Evolutionary conservation across 768 basidiomycete genomes (phyloP).

Genomic region (Phanerodontia chrysosporium): DNA sequence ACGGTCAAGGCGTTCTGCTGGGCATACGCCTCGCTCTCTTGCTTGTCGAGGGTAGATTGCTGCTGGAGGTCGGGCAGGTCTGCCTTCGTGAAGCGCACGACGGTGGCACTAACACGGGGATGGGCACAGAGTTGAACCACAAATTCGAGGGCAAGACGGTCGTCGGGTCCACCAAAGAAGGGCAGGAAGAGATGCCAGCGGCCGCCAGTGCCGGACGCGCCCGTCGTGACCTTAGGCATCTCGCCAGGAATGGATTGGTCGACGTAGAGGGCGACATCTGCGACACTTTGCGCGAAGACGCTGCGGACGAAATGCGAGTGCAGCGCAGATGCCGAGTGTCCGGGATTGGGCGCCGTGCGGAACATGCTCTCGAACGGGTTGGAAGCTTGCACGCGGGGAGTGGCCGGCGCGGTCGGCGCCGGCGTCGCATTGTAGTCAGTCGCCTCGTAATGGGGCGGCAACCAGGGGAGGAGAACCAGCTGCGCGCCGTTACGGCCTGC

Average conservation of each 20-base stretch:
- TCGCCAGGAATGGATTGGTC: conserved; percentile 42
- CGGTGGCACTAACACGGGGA: conserved; percentile 64
- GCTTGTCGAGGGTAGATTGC: conserved; percentile 19
- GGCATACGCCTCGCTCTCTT: conserved; percentile 16
- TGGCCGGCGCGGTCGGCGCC: conserved; percentile 16
- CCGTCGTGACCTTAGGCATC: conserved; percentile 13
- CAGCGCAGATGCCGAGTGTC: conserved; percentile 44
- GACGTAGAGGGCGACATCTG: conserved; percentile 81
- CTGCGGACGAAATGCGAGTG: conserved; percentile 84
- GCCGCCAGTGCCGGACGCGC: conserved; percentile 19
- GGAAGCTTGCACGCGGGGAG: conserved; percentile 27
- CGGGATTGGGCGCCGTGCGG: conserved; percentile 27
- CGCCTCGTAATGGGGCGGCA: conserved; percentile 34
- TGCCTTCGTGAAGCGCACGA: conserved; percentile 62
- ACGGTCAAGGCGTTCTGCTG: conserved; percentile 34
- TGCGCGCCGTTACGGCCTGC: conserved; percentile 58
- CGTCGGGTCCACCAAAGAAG: conserved; percentile 94
- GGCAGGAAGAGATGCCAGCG: conserved; percentile 74
- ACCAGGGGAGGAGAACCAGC: conserved; percentile 83
- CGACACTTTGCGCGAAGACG: conserved; percentile 66
- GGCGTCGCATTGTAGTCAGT: conserved; percentile 11
- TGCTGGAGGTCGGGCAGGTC: conserved; percentile 5
- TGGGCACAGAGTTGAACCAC: conserved; percentile 80
- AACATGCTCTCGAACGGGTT: conserved; percentile 78
- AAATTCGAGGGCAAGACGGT: conserved; percentile 80